Conservation (phyloP, 2,329 filamentous ascomycete species). For the Akanthomyces dipterigenus region DNA sequence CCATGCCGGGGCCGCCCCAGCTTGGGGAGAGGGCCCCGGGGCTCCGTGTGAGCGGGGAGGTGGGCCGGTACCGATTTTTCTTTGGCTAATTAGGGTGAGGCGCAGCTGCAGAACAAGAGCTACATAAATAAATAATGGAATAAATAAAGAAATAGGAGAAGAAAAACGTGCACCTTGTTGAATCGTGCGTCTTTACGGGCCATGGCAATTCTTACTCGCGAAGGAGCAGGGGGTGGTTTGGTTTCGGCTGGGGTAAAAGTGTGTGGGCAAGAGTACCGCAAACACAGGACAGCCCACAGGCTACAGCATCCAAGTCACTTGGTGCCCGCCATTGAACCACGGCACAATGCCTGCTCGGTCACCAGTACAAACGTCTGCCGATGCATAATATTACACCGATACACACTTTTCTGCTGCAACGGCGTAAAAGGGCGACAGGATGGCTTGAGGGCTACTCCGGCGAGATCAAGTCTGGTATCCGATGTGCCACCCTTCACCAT, state of each 20-base stretch:
- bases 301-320: background rate
- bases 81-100: background rate
- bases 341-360: background rate
- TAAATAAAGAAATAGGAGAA: background rate
- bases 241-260: background rate
- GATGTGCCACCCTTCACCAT: background rate
- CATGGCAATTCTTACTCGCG: background rate
- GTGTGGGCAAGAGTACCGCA: background rate
- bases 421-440: background rate
- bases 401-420: background rate
- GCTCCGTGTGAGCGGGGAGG: constrained; percentile 10
- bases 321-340: background rate
- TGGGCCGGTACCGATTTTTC: too few species aligned
- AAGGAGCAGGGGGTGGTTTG: background rate
- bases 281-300: too few species aligned
- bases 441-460: background rate
- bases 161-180: background rate
- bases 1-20: constrained; percentile 16
- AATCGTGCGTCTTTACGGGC: background rate
- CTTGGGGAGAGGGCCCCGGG: background rate
- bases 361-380: background rate
- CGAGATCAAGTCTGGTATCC: too few species aligned
- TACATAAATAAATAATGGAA: background rate
- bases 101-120: background rate
- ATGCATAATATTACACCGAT: background rate